Evolutionary conservation across 345 rosid species (phyloP), one percentile per base, ranked within the genome.

Genomic region (Ceriops zippeliana): DNA sequence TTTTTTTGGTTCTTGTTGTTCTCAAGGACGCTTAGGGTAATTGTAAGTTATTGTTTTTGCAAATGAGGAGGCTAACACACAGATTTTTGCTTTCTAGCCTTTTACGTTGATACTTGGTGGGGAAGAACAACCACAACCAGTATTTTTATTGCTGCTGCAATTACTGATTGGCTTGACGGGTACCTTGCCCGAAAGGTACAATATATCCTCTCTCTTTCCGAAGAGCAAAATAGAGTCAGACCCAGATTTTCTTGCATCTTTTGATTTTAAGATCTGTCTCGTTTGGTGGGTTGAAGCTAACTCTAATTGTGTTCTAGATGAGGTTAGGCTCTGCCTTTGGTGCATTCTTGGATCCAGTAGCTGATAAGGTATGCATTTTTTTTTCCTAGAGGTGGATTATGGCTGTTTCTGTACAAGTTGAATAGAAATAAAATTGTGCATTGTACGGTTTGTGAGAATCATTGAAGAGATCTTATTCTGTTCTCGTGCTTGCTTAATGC

Each of bases 121-220:
- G 99, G 92, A 20, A 96, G 82, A 69, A 89, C 97, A 27, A 92
- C 97, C 9, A 96, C 99, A 5, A 90, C 97, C 5, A 84, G 93
- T 74, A 85, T 92, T 70, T 96, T 96, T 72, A 78, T 96, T 69
- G 91, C 86, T 35, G 98, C 99, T n/a, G 97, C 99, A 15, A 71
- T 92, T 65, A 96, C 99, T 28, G 99, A 96, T 71, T 96, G 99
- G 99, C 98, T 96, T 56, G 99, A 96, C 68, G 99, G 99, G 27
- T 96, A 96, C 78, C 77, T 96, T 71, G 99, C 99, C 13, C 78
- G 99, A 28, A 96, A 85, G 97, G 99, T 96, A 74, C 61, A 54
- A 37, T 2, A 8, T 75, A 6, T 58, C 30, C 30, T 34, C 58
- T 46, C 24, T 8, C 20, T 2, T 8, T 34, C 37, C 7, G 37